phyloP scores from a whole-genome alignment of 768 basidiomycete species.

The Mycena sanguinolenta region DNA sequence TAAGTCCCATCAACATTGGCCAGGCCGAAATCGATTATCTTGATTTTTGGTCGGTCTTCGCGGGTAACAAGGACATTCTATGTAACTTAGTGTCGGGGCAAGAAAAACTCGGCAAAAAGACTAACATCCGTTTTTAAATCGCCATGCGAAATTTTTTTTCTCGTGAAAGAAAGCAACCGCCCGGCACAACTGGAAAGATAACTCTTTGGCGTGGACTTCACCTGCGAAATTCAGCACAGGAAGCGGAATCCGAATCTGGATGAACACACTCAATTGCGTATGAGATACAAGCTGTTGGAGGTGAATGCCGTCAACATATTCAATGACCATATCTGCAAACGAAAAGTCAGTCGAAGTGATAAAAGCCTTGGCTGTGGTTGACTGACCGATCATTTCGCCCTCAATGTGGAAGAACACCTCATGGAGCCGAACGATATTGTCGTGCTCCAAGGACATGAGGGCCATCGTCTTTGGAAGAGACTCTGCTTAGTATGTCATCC shows the following conservation, averaged over 20 bases:
- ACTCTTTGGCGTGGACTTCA: conserved; percentile 58
- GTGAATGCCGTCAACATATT: conserved; percentile 19
- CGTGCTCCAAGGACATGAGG: conserved; percentile 65
- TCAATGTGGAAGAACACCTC: conserved; percentile 68
- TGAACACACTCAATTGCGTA: conserved; percentile 7
- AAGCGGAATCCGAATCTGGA: background rate
- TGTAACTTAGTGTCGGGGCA: background rate
- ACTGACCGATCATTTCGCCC: conserved; percentile 51
- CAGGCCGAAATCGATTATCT: conserved; percentile 75
- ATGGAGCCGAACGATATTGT: conserved; percentile 70
- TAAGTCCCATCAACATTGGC: conserved; percentile 64
- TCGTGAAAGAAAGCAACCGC: conserved; percentile 53
- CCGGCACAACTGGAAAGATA: conserved; percentile 70
- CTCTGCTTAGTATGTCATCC: background rate
- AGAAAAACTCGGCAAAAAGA: background rate
- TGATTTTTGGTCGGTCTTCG: conserved; percentile 56
- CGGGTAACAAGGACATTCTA: conserved; percentile 66
- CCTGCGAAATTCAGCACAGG: conserved; percentile 34
- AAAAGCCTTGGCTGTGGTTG: conserved; percentile 30
- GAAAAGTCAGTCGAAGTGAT: background rate
- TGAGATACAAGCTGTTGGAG: background rate
- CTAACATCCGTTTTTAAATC: conserved; percentile 72
- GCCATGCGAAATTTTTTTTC: conserved; percentile 71
- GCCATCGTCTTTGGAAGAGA: conserved; percentile 66
- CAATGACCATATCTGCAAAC: conserved; percentile 26